A percentile compares a stretch with the other conserved stretches of the same genome.
These are phyloP conservation scores for Bolboschoenoplectus hybrid DNA, from an alignment of 202 grass and related monocot genomes.

Conservation along the genomic window DNA sequence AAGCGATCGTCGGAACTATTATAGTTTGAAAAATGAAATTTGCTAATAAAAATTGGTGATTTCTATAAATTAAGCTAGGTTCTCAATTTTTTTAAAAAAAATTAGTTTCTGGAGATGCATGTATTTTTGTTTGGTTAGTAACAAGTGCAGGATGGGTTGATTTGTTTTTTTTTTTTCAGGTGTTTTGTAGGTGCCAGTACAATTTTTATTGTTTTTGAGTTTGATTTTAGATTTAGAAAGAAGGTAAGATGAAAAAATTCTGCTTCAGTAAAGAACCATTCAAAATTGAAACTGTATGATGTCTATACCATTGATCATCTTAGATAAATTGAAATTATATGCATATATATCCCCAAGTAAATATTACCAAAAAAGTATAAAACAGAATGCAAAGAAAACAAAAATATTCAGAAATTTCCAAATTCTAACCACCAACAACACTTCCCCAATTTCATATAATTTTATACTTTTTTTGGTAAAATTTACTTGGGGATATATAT, in stretches of 20 bases:
- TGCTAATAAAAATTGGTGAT: neutral
- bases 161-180: neutral
- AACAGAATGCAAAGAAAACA: neutral
- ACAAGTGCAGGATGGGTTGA: neutral
- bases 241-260: neutral
- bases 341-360: neutral
- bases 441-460: too few relatives aligned
- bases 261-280: neutral
- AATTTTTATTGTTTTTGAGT: neutral
- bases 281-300: neutral
- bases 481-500: too few relatives aligned
- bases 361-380: neutral
- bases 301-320: neutral
- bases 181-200: neutral
- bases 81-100: neutral
- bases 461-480: too few relatives aligned
- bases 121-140: constrained; percentile 3
- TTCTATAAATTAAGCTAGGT: neutral
- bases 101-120: neutral
- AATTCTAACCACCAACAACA: neutral
- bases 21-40: constrained; percentile 27
- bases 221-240: neutral
- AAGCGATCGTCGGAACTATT: neutral
- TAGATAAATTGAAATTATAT: neutral
- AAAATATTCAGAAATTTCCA: neutral